Percentiles rank a stretch among this genome's conserved stretches.
Evolutionary conservation across 2,329 filamentous ascomycete species (phyloP).

Genomic region (Tolypocladium tropicale): DNA sequence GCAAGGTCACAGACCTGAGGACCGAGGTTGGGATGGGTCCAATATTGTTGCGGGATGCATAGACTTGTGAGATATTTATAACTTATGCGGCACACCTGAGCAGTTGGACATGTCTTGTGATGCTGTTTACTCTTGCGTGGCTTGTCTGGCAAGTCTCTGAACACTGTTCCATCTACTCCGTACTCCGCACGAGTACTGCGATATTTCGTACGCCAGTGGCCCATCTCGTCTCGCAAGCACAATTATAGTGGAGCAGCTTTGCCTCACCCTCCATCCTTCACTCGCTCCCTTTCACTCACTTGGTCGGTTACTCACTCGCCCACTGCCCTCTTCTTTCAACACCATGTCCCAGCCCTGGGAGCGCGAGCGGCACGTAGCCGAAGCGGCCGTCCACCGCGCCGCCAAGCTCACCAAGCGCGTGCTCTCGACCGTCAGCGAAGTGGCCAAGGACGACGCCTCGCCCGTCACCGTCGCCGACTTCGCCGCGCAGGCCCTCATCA

Average conservation of each 20-base stretch:
- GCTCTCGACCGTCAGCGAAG: conserved; percentile 30
- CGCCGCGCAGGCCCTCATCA: conserved; percentile 51
- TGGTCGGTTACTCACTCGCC: too few species aligned
- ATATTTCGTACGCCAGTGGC: too few species aligned
- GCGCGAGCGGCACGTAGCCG: conserved; percentile 21
- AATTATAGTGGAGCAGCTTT: background rate
- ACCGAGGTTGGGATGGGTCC: background rate
- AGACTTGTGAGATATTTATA: background rate
- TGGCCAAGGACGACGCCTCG: conserved; percentile 47
- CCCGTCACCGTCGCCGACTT: conserved; percentile 57
- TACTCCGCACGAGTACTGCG: too few species aligned
- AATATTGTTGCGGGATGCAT: background rate
- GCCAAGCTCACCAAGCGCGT: conserved; percentile 44
- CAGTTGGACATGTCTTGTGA: background rate
- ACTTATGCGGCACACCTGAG: background rate
- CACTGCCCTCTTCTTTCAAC: background rate
- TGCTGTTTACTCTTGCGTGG: background rate
- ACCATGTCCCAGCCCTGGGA: conserved; percentile 8
- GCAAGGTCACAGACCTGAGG: background rate
- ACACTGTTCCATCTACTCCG: too few species aligned
- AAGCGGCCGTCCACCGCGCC: conserved; percentile 42
- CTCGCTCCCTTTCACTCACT: background rate
- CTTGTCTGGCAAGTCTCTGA: too few species aligned
- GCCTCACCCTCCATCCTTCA: background rate
- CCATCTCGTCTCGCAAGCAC: too few species aligned